Evolutionary conservation across 2,329 filamentous ascomycete genomes (phyloP).

Genomic region (Rhinocladiella similis): DNA sequence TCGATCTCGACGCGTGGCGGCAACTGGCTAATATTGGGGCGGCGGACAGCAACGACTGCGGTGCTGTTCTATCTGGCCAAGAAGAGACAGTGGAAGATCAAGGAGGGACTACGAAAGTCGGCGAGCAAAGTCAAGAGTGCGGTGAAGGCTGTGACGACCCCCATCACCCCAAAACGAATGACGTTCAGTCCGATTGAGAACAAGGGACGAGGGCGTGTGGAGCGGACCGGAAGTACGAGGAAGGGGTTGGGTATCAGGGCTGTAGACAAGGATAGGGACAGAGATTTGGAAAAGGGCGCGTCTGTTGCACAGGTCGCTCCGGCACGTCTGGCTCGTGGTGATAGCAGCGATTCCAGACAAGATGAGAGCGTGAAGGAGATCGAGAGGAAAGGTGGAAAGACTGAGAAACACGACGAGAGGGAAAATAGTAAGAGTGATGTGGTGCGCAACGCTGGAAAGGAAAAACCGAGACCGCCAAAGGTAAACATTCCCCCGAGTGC

Average conservation of each 20-base stretch:
- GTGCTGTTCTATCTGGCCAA: slow-evolving; percentile 78
- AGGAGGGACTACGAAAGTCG: slow-evolving; percentile 69
- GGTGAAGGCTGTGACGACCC: slow-evolving; percentile 30
- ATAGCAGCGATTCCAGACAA: not conserved
- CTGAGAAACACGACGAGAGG: not conserved
- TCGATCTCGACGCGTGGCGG: no score
- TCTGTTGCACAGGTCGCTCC: slow-evolving; percentile 3
- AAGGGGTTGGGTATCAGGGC: not conserved
- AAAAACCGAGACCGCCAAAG: slow-evolving; percentile 10
- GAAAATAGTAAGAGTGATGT: no score
- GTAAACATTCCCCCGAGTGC: slow-evolving; percentile 16
- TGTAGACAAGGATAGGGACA: not conserved
- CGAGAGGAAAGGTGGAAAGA: not conserved
- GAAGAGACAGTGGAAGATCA: slow-evolving; percentile 80
- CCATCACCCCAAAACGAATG: slow-evolving; percentile 28
- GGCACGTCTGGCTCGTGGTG: not conserved
- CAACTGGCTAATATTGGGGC: no score
- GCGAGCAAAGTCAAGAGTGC: slow-evolving; percentile 44
- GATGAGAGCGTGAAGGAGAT: not conserved
- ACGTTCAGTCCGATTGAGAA: slow-evolving; percentile 20
- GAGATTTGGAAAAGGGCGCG: slow-evolving; percentile 19
- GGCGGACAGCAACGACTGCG: slow-evolving; percentile 36
- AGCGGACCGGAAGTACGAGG: not conserved
- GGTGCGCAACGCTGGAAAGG: not conserved
- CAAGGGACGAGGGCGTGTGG: not conserved